Evolutionary conservation across 1,284 basidiomycete species (phyloP).

Genomic region (Tranzscheliella williamsii): DNA sequence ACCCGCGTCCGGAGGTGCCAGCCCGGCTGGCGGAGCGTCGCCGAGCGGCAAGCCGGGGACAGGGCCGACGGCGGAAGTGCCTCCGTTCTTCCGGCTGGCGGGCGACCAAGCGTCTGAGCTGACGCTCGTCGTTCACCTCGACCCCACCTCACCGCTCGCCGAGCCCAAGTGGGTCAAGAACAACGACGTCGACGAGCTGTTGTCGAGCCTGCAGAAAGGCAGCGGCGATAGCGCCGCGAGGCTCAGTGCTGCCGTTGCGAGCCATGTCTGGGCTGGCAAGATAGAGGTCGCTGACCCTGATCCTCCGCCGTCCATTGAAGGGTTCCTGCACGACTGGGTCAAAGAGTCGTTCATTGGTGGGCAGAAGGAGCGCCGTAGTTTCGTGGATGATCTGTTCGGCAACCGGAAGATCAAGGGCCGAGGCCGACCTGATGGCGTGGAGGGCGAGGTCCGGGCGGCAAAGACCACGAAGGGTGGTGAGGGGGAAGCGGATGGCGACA

Average conservation of each 20-base stretch:
- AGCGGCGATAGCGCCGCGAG: conserved; percentile 69
- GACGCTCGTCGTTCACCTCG: conserved; percentile 64
- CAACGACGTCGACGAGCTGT: conserved; percentile 89
- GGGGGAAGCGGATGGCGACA: conserved; percentile 73
- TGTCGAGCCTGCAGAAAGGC: conserved; percentile 77
- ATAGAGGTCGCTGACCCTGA: conserved; percentile 90
- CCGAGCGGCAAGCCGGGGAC: too few species aligned
- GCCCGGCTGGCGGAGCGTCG: too few species aligned
- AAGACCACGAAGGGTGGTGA: conserved; percentile 72
- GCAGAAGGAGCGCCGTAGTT: conserved; percentile 76
- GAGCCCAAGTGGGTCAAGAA: conserved; percentile 95
- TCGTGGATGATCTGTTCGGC: conserved; percentile 86
- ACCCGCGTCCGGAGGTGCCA: too few species aligned
- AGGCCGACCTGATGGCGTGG: not conserved
- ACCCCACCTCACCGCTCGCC: conserved; percentile 75
- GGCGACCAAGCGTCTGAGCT: conserved; percentile 1
- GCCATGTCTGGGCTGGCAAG: conserved; percentile 80
- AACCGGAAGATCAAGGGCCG: conserved; percentile 82
- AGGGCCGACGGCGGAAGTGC: conserved; percentile 7
- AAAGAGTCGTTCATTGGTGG: conserved; percentile 75
- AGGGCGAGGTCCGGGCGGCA: conserved; percentile 67
- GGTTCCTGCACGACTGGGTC: conserved; percentile 84
- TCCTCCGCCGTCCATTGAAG: conserved; percentile 89
- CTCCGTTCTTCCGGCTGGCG: conserved; percentile 21
- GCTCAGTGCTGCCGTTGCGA: conserved; percentile 1